These are phyloP conservation scores for Avena sativa DNA, from an alignment of 176 grass and related monocot genomes.

Conservation along the genomic window DNA sequence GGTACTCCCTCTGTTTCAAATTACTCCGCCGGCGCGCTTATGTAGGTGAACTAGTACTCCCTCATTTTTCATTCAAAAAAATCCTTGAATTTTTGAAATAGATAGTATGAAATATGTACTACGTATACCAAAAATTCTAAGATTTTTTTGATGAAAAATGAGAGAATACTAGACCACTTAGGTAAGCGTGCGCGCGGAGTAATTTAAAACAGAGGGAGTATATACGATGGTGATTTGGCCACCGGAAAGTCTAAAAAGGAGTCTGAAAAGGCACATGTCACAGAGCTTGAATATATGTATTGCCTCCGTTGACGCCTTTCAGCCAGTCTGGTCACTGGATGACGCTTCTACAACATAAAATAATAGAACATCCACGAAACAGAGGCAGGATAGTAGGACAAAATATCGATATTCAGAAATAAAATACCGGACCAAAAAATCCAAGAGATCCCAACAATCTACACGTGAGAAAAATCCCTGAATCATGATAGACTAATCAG, in stretches of 20 bases:
- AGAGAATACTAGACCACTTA: too few species aligned
- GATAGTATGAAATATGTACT: too few species aligned
- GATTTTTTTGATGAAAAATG: too few species aligned
- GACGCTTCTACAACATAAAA: background rate
- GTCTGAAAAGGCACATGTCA: background rate
- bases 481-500: background rate
- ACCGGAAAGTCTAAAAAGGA: background rate
- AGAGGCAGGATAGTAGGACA: background rate
- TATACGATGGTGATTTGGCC: background rate
- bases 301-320: background rate
- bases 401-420: background rate
- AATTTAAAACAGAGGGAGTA: too few species aligned
- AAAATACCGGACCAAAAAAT: background rate
- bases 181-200: too few species aligned
- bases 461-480: background rate
- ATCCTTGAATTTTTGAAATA: too few species aligned
- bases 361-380: background rate
- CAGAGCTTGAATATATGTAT: background rate
- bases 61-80: too few species aligned
- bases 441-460: background rate
- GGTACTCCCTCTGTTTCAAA: too few species aligned
- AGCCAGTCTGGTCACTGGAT: background rate
- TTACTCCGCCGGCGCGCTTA: too few species aligned
- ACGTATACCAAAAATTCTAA: too few species aligned
- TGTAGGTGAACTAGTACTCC: too few species aligned